phyloP scores from a whole-genome alignment of 2,329 filamentous ascomycete genomes.

The Acrocalymma vagum region DNA sequence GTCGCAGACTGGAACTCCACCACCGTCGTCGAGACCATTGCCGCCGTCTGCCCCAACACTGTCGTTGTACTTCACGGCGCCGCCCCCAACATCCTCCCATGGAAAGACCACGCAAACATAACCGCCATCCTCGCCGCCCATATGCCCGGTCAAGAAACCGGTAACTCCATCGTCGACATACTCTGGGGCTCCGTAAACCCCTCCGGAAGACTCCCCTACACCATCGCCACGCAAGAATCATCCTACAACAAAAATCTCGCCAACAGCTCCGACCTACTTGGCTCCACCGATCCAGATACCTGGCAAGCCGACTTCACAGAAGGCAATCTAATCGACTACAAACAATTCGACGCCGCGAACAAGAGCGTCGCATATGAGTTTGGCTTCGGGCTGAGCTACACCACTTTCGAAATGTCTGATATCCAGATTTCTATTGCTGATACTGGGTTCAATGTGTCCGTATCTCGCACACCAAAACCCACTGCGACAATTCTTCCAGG shows the following conservation, averaged over 20 bases:
- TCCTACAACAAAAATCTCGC: conserved; percentile 65
- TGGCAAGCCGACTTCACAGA: conserved; percentile 61
- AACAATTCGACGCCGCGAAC: conserved; percentile 54
- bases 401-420: conserved; percentile 32
- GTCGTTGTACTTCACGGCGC: conserved; percentile 55
- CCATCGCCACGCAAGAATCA: conserved; percentile 72
- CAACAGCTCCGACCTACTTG: conserved; percentile 41
- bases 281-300: conserved; percentile 40
- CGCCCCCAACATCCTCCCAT: conserved; percentile 47
- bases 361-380: conserved; percentile 37
- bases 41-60: conserved; percentile 56
- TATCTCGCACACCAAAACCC: conserved; percentile 13
- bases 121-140: conserved; percentile 46
- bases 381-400: conserved; percentile 43
- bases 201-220: conserved; percentile 85
- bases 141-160: conserved; percentile 46
- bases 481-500: conserved; percentile 44
- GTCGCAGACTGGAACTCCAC: conserved; percentile 27
- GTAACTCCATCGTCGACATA: conserved; percentile 44
- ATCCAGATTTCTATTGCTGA: conserved; percentile 15
- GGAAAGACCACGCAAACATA: conserved; percentile 46
- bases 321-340: conserved; percentile 61
- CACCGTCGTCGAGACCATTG: conserved; percentile 49
- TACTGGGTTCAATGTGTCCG: conserved; percentile 1
- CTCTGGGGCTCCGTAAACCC: conserved; percentile 79